Evolutionary conservation across 2,329 filamentous ascomycete species (phyloP), one percentile per base, ranked within the genome.

Genomic region (Clonostachys rhizophaga): DNA sequence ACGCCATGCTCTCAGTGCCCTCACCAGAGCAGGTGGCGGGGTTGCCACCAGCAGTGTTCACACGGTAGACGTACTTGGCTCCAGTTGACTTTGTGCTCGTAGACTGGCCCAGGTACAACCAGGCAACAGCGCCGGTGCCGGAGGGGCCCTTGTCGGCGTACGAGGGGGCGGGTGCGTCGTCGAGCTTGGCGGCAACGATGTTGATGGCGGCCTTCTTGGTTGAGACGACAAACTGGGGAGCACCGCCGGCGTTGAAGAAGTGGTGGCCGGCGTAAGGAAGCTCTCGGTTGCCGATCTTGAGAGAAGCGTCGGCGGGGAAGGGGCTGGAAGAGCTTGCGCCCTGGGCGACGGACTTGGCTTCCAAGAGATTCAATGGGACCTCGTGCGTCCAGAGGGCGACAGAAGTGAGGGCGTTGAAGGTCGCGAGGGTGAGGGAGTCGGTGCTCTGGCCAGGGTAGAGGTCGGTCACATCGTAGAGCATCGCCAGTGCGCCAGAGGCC

Each of bases 221-320:
- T 44, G 65, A 59, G 36, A 88, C 69, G 49, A 79, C 71, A 60
- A 89, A 89, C 12, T 73, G 80, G 2, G 86, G 86, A 1, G 69
- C 64, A 51, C 74, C 65, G 41, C 58, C 52, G 42, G 52, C 50
- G 63, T 76, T 76, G 71, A 89, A 89, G 75, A 73, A 87, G 72
- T 90, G 86, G 55, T 81, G 74, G 33, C 86, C 86, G 13, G 84
- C 59, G 55, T 75, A 72, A 43, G 66, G 63, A 6, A 77, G 49
- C 3, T 58, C 60, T 6, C 61, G 49, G 34, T 74, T 57, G 10
- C 56, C 50, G 46, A 40, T 24, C 14, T 20, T 62, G 18, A 67
- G 58, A 9, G 24, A 30, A 3, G 65, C 63, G 30, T 66, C 60
- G 18, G 63, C 52, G 40, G 66, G 64, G 54, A 78, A 78, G 3